Percentiles rank a stretch among this genome's conserved stretches.
Conservation (phyloP, 768 basidiomycete species). For the Hemileccinum impolitum region DNA sequence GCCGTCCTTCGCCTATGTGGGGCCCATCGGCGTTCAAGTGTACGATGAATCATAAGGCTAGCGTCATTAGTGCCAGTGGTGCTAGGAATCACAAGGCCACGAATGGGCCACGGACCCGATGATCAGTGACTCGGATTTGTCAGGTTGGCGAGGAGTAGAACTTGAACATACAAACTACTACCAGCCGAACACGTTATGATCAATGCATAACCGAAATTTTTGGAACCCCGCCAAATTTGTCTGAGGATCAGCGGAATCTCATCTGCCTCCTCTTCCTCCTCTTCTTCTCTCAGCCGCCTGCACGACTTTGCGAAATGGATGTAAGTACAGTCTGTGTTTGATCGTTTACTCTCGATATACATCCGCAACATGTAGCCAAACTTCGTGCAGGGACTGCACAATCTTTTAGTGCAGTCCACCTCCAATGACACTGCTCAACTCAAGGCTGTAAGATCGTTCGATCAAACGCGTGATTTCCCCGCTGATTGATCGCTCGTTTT, state of each 20-base stretch:
- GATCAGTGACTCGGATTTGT: too few relatives aligned
- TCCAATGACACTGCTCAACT: constrained; percentile 81
- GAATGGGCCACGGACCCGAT: too few relatives aligned
- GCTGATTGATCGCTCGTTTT: constrained; percentile 8
- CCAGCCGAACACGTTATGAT: too few relatives aligned
- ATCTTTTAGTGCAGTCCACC: constrained; percentile 79
- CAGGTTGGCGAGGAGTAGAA: too few relatives aligned
- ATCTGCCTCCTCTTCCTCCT: constrained; percentile 28
- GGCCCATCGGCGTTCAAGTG: too few relatives aligned
- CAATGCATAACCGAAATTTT: constrained; percentile 24
- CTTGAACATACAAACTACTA: too few relatives aligned
- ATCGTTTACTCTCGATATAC: neutral
- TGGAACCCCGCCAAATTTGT: constrained; percentile 60
- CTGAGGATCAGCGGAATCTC: constrained; percentile 28
- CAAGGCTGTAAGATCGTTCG: constrained; percentile 68
- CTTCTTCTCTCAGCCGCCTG: constrained; percentile 7
- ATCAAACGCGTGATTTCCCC: constrained; percentile 25
- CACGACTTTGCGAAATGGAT: constrained; percentile 27
- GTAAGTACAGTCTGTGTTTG: constrained; percentile 17
- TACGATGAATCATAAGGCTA: too few relatives aligned
- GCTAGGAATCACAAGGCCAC: too few relatives aligned
- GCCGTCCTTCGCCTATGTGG: too few relatives aligned
- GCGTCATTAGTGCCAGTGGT: too few relatives aligned
- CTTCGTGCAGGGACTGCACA: constrained; percentile 80
- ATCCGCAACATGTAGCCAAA: constrained; percentile 43